These are phyloP conservation scores for Gillenia trifoliata DNA, from an alignment of 306 rosid species.

Conservation along the genomic window DNA sequence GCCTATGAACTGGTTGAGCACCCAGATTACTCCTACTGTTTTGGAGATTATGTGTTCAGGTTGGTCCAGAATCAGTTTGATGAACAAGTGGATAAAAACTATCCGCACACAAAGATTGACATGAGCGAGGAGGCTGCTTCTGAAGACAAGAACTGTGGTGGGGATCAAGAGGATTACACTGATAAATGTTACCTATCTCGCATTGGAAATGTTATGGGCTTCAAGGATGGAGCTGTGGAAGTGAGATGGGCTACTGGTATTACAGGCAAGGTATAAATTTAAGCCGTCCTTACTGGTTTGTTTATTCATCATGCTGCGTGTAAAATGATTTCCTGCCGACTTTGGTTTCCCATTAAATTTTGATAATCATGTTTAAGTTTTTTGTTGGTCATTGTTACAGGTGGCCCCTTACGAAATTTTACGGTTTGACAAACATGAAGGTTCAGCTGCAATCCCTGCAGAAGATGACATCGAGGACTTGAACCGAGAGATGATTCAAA, in stretches of 20 bases:
- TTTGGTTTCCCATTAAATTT: slow-evolving; percentile 1
- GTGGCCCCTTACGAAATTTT: slow-evolving; percentile 73
- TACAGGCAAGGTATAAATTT: slow-evolving; percentile 56
- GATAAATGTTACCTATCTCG: slow-evolving; percentile 47
- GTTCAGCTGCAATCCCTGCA: slow-evolving; percentile 38
- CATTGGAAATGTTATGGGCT: slow-evolving; percentile 68
- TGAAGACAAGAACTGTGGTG: slow-evolving; percentile 26
- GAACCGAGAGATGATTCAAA: slow-evolving; percentile 42
- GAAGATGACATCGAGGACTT: slow-evolving; percentile 55
- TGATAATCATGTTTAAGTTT: slow-evolving; percentile 7
- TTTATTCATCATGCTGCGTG: slow-evolving; percentile 2
- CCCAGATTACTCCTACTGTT: slow-evolving; percentile 70
- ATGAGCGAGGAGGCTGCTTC: slow-evolving; percentile 33
- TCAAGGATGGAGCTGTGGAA: slow-evolving; percentile 67
- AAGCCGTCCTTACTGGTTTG: background rate
- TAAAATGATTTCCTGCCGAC: slow-evolving; percentile 17
- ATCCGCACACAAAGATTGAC: slow-evolving; percentile 23
- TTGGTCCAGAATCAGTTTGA: slow-evolving; percentile 48
- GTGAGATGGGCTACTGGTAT: slow-evolving; percentile 90
- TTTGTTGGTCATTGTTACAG: slow-evolving; percentile 35
- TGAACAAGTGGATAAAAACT: slow-evolving; percentile 35
- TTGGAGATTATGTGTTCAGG: slow-evolving; percentile 84
- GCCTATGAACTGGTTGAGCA: slow-evolving; percentile 88
- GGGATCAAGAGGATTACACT: slow-evolving; percentile 26
- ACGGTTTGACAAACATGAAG: slow-evolving; percentile 64